phyloP scores from a whole-genome alignment of 2,329 filamentous ascomycete species.

The Diaporthe eres region DNA sequence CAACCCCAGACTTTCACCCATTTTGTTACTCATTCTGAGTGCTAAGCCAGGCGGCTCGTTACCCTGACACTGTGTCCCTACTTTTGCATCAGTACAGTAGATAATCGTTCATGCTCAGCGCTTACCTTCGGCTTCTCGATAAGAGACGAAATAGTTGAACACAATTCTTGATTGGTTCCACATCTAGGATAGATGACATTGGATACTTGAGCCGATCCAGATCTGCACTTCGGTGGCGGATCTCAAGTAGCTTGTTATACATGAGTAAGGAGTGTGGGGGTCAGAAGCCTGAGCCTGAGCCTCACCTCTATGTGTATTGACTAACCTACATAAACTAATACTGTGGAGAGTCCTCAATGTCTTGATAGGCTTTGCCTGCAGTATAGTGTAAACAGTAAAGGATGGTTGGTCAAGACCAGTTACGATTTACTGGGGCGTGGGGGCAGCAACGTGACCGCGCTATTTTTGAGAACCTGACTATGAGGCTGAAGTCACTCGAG shows the following conservation, averaged over 20 bases:
- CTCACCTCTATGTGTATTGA: background rate
- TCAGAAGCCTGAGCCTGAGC: background rate
- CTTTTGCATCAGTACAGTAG: background rate
- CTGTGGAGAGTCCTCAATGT: background rate
- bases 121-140: background rate
- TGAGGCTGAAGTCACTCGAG: background rate
- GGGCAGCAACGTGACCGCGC: background rate
- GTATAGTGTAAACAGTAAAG: background rate
- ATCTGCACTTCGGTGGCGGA: background rate
- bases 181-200: background rate
- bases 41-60: no score
- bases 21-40: background rate
- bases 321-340: background rate
- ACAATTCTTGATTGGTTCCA: background rate
- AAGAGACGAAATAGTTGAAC: background rate
- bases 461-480: background rate
- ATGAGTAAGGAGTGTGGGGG: conserved; percentile 10
- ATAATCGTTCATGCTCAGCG: background rate
- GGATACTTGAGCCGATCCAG: background rate
- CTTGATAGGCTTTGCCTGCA: background rate
- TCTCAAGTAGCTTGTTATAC: background rate
- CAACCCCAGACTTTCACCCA: no score
- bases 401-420: background rate
- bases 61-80: background rate
- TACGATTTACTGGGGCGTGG: background rate